phyloP scores from a whole-genome alignment of 441 rosid species.

The Melastoma candidum region DNA sequence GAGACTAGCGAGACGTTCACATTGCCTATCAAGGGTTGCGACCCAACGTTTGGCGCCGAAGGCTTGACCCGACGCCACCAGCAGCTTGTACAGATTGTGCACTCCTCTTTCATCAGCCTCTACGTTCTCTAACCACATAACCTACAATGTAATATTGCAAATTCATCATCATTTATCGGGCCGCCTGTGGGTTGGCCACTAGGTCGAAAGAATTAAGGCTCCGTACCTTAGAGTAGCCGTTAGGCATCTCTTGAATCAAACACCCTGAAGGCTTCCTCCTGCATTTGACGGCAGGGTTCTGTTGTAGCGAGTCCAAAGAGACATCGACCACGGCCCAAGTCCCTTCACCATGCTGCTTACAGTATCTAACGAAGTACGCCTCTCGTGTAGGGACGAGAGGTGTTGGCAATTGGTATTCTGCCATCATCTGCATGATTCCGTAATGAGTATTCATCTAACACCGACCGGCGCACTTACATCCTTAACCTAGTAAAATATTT shows the following conservation, averaged over 20 bases:
- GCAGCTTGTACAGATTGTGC: no score
- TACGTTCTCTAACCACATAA: no score
- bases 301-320: slow-evolving; percentile 69
- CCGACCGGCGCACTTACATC: background rate
- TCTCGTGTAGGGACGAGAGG: slow-evolving; percentile 76
- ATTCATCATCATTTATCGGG: no score
- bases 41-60: no score
- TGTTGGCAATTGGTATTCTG: slow-evolving; percentile 66
- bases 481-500: background rate
- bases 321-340: slow-evolving; percentile 93
- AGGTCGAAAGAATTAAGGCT: no score
- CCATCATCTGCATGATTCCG: slow-evolving; percentile 44
- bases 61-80: no score
- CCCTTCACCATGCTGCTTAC: slow-evolving; percentile 66
- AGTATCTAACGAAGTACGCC: slow-evolving; percentile 54
- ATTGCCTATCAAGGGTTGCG: no score
- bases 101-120: no score
- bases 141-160: no score
- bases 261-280: slow-evolving; percentile 88
- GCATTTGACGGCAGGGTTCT: slow-evolving; percentile 38
- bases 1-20: no score
- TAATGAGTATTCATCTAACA: background rate
- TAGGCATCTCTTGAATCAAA: slow-evolving; percentile 64
- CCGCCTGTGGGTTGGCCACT: no score
- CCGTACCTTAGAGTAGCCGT: slow-evolving; percentile 66